Base-by-base conservation (phyloP, 768 basidiomycete species). In the Lepiota venenata region DNA sequence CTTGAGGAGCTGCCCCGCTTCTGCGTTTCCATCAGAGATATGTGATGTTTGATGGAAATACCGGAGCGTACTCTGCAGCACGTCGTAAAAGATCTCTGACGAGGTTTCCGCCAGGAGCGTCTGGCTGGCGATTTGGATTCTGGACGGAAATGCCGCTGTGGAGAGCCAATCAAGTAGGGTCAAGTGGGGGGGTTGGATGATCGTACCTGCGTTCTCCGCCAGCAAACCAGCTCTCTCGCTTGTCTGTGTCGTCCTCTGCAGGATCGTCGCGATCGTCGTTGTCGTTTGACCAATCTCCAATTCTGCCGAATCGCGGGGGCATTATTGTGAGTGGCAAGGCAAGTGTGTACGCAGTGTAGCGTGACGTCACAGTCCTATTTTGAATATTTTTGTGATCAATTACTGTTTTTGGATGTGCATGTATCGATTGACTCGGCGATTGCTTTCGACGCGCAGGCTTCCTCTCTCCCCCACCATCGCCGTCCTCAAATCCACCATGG, bases 191-290 rank as follows among this genome's bases (percentile, higher is more conserved):
- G 14, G 27, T 41, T 8, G 41, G 4, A n/a, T n/a, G n/a, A n/a
- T n/a, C n/a, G 29, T 32, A 91, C 94, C 93, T 94, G 64, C 91
- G 76, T 67, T 96, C 96, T 0, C 96, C 96, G n/a, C 96, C 96
- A 2, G 96, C 87, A n/a, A 92, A 98, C 79, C 87, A 91, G 60
- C 77, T 85, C 61, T 91, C 83, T 1, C 76, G 72, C 15, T 79
- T 77, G 35, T 77, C 75, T 4, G 71, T 72, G 40, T 78, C 71
- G 6, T 74, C 74, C 36, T 79, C 78, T 2, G 74, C 75, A 10
- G 76, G 78, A 1, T 83, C 83, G 25, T 81, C 82, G 12, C 80
- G 78, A 46, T 77, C 77, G 50, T 74, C 75, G 5, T 72, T 71
- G 27, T 66, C 65, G 45, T 58, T 46, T 29, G 56, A 61, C 81